phyloP scores from a whole-genome alignment of 2,329 filamentous ascomycete species.

The Calonectria leucothoes region DNA sequence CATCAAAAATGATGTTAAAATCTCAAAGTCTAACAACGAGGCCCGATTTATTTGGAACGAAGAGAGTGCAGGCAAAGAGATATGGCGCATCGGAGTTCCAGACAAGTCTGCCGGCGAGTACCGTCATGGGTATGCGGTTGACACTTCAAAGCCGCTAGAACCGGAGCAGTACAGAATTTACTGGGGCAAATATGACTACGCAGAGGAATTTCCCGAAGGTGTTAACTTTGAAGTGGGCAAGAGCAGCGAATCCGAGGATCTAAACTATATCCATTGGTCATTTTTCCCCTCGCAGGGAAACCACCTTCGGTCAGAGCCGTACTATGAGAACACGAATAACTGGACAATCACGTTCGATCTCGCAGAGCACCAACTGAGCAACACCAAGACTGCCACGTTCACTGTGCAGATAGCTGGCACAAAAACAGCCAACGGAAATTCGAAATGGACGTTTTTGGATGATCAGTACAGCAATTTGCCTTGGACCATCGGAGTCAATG shows the following conservation, averaged over 20 bases:
- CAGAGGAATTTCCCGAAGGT: constrained; percentile 68
- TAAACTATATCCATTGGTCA: constrained; percentile 76
- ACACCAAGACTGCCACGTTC: constrained; percentile 62
- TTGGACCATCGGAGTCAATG: constrained; percentile 56
- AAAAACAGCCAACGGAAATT: constrained; percentile 70
- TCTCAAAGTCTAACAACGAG: constrained; percentile 51
- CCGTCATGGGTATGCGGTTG: constrained; percentile 64
- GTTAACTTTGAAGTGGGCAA: constrained; percentile 68
- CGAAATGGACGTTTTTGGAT: constrained; percentile 63
- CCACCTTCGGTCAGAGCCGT: constrained; percentile 54
- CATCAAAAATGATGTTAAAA: constrained; percentile 60
- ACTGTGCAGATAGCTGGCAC: constrained; percentile 73
- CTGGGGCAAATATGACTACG: constrained; percentile 70
- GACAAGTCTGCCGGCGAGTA: constrained; percentile 72
- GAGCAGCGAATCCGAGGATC: constrained; percentile 58
- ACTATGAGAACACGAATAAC: constrained; percentile 63
- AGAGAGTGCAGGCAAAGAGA: constrained; percentile 67
- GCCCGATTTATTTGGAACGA: constrained; percentile 60
- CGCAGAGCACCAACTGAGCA: constrained; percentile 52
- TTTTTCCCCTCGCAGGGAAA: constrained; percentile 69
- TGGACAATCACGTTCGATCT: constrained; percentile 69
- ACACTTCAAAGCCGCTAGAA: constrained; percentile 59
- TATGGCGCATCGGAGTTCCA: constrained; percentile 73
- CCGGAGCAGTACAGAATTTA: constrained; percentile 71
- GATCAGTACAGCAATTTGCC: constrained; percentile 65